Conservation (phyloP, 1,284 basidiomycete genomes). For the Moesziomyces parantarcticus region DNA sequence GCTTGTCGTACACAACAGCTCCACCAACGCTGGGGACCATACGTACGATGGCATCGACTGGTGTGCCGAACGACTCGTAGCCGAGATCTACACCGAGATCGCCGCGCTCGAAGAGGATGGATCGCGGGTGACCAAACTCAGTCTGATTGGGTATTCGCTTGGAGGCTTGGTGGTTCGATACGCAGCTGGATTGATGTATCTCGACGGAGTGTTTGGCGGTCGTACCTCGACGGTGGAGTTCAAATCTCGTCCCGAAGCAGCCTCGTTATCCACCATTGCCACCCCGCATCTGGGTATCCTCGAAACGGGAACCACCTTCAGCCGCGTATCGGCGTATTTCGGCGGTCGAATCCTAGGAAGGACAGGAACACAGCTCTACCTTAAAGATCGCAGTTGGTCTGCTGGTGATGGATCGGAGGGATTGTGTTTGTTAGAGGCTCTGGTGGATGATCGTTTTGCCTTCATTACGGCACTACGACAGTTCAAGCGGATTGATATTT, state of each 20-base stretch:
- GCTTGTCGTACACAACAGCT: constrained; percentile 72
- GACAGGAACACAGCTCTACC: constrained; percentile 30
- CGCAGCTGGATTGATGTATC: constrained; percentile 78
- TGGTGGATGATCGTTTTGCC: constrained; percentile 72
- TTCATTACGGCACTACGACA: constrained; percentile 80
- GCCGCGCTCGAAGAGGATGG: constrained; percentile 12
- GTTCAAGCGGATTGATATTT: constrained; percentile 81
- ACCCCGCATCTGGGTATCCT: constrained; percentile 80
- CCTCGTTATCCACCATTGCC: constrained; percentile 78
- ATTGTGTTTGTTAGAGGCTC: constrained; percentile 44
- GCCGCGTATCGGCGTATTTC: constrained; percentile 75
- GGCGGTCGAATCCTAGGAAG: constrained; percentile 60
- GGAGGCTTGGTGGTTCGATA: constrained; percentile 84
- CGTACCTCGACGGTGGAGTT: constrained; percentile 7
- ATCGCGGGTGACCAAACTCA: constrained; percentile 27
- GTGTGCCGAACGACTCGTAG: constrained; percentile 77
- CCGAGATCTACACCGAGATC: constrained; percentile 71
- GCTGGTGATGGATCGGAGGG: constrained; percentile 1
- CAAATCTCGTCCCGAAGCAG: constrained; percentile 19
- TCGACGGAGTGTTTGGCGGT: constrained; percentile 64
- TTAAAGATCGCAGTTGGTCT: constrained; percentile 45
- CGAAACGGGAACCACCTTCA: constrained; percentile 66
- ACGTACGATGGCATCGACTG: constrained; percentile 82
- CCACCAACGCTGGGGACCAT: constrained; percentile 73
- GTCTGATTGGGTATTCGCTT: constrained; percentile 74